Conservation (phyloP, 2,329 filamentous ascomycete species). For the Colletotrichum abscissum region DNA sequence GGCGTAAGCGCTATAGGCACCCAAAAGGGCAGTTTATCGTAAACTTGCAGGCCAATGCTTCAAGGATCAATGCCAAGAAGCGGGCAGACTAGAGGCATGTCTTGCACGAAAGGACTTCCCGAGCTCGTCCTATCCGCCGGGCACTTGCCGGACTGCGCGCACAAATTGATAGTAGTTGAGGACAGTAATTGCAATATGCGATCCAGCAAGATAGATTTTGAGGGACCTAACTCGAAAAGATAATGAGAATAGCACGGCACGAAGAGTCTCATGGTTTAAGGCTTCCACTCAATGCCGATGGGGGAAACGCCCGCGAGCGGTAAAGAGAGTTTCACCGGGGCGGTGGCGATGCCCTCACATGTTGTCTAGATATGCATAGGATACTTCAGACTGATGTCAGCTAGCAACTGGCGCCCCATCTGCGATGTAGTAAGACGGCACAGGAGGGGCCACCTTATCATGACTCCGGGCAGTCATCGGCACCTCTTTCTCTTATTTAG, state of each 20-base stretch:
- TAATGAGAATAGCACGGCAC: not conserved
- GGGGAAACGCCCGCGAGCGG: no score
- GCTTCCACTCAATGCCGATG: no score
- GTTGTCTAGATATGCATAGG: not conserved
- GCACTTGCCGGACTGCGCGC: not conserved
- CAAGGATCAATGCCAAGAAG: slow-evolving; percentile 5
- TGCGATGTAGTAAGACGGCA: not conserved
- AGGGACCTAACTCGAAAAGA: no score
- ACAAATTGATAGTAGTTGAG: not conserved
- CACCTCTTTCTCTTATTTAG: not conserved
- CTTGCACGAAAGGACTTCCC: not conserved
- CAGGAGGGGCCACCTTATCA: not conserved
- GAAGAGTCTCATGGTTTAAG: not conserved
- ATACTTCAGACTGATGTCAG: not conserved
- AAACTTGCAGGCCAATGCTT: not conserved
- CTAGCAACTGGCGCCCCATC: not conserved
- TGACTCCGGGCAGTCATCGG: not conserved
- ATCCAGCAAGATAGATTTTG: not conserved
- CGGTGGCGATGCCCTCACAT: no score
- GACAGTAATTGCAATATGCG: not conserved
- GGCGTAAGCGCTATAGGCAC: slow-evolving; percentile 17
- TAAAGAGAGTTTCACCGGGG: no score
- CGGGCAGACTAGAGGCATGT: not conserved
- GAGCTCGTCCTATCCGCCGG: not conserved
- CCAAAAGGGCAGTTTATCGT: not conserved